A percentile compares a stretch with the other conserved stretches of the same genome.
Conservation (phyloP, 768 basidiomycete species). For the Kockovaella imperatae region DNA sequence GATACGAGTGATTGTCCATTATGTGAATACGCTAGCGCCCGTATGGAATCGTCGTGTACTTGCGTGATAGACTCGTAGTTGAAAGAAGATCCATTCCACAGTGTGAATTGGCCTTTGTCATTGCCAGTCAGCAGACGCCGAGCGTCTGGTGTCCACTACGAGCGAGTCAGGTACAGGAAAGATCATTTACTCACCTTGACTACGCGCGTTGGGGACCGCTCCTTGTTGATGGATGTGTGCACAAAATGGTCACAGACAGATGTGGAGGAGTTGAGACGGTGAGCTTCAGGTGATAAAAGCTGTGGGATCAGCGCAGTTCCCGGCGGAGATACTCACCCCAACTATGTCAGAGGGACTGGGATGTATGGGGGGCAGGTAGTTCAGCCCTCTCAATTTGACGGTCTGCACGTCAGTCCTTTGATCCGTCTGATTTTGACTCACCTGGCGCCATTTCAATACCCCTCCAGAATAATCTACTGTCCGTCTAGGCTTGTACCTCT, state of each 20-base stretch:
- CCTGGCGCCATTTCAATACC: constrained; percentile 75
- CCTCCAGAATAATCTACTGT: constrained; percentile 93
- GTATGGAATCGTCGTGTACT: constrained; percentile 87
- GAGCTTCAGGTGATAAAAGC: constrained; percentile 91
- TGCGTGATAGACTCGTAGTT: constrained; percentile 99
- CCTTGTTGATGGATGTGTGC: constrained; percentile 97
- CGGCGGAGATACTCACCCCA: constrained; percentile 54
- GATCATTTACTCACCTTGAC: constrained; percentile 75
- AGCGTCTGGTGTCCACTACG: constrained; percentile 96
- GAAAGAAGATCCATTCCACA: constrained; percentile 98
- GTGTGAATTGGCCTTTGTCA: constrained; percentile 92
- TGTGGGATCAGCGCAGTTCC: constrained; percentile 47
- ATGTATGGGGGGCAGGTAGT: constrained; percentile 55
- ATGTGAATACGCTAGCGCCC: constrained; percentile 80
- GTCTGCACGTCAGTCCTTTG: constrained; percentile 5
- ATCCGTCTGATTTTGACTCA: constrained; percentile 47
- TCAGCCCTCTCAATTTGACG: constrained; percentile 44
- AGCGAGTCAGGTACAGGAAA: constrained; percentile 1
- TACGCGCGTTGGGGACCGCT: constrained; percentile 91
- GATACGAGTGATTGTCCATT: constrained; percentile 89
- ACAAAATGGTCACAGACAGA: constrained; percentile 95
- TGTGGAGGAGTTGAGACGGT: constrained; percentile 81
- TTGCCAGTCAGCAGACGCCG: constrained; percentile 89
- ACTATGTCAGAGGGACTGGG: constrained; percentile 74
- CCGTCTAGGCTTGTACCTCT: constrained; percentile 83